phyloP scores from a whole-genome alignment of 108 stramenopile species.

The Chaetoceros tenuissimus region DNA sequence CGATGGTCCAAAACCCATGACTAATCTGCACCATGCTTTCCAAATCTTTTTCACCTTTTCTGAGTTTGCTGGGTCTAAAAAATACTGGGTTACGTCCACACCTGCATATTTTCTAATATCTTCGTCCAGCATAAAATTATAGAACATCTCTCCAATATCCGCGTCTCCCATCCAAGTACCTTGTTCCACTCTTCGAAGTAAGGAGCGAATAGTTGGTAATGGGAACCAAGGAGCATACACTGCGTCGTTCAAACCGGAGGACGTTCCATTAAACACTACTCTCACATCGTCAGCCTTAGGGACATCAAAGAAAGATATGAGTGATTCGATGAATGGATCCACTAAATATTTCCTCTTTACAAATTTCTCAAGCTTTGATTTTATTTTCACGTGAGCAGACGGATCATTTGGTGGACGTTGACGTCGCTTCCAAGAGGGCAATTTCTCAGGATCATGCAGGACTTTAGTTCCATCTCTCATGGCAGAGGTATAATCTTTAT shows the following conservation, averaged over 20 bases:
- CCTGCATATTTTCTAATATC: constrained; percentile 10
- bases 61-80: too few relatives aligned
- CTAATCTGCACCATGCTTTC: constrained; percentile 8
- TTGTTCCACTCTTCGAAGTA: constrained; percentile 8
- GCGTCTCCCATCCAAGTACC: constrained; percentile 13
- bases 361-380: constrained; percentile 13
- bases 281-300: constrained; percentile 25
- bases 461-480: constrained; percentile 10
- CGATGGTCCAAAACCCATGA: constrained; percentile 25
- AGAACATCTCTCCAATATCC: constrained; percentile 20
- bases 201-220: constrained; percentile 19
- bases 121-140: constrained; percentile 29
- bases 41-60: too few relatives aligned
- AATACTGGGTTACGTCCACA: constrained; percentile 6
- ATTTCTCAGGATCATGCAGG: background rate
- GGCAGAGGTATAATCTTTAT: too few relatives aligned
- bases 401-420: too few relatives aligned
- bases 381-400: background rate
- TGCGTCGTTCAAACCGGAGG: constrained; percentile 18
- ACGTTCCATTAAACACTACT: constrained; percentile 34
- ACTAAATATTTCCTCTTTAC: constrained; percentile 16
- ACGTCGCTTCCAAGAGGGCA: too few relatives aligned
- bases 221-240: constrained; percentile 25
- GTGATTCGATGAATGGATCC: background rate
- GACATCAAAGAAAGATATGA: constrained; percentile 17